phyloP scores from a whole-genome alignment of 441 rosid species.

The Adansonia gregorii region DNA sequence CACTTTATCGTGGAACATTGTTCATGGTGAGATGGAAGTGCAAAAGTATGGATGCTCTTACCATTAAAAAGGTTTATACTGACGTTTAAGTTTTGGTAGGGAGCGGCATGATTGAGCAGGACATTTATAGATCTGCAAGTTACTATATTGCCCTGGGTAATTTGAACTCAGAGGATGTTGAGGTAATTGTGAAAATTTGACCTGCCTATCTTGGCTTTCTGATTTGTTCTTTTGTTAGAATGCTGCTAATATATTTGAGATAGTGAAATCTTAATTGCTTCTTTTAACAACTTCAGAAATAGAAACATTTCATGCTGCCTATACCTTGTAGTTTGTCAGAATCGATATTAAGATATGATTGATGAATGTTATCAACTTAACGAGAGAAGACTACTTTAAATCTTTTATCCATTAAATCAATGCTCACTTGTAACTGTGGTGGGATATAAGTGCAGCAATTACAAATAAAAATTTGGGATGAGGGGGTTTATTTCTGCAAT shows the following conservation, averaged over 20 bases:
- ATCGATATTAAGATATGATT: background rate
- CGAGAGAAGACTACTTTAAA: background rate
- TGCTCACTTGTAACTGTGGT: background rate
- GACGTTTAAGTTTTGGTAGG: slow-evolving; percentile 48
- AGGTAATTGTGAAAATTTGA: slow-evolving; percentile 51
- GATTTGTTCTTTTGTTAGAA: background rate
- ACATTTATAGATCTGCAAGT: slow-evolving; percentile 65
- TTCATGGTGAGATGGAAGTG: slow-evolving; percentile 58
- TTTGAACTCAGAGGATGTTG: slow-evolving; percentile 67
- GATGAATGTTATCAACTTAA: background rate
- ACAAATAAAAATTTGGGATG: slow-evolving; percentile 3
- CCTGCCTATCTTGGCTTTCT: slow-evolving; percentile 26
- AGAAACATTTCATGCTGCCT: slow-evolving; percentile 1
- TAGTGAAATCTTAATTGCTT: slow-evolving; percentile 3
- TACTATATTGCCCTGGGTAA: slow-evolving; percentile 88
- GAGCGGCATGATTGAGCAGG: slow-evolving; percentile 64
- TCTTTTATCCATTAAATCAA: slow-evolving; percentile 1
- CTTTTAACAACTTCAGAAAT: background rate
- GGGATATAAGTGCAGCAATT: background rate
- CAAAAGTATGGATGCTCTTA: slow-evolving; percentile 23
- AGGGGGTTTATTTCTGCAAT: background rate
- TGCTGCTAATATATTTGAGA: slow-evolving; percentile 13
- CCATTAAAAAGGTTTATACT: slow-evolving; percentile 21
- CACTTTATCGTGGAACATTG: slow-evolving; percentile 82
- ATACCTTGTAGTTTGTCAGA: slow-evolving; percentile 1